Evolutionary conservation across 2,329 filamentous ascomycete genomes (phyloP), one percentile per base, ranked within the genome.

Genomic region (Exophiala xenobiotica): DNA sequence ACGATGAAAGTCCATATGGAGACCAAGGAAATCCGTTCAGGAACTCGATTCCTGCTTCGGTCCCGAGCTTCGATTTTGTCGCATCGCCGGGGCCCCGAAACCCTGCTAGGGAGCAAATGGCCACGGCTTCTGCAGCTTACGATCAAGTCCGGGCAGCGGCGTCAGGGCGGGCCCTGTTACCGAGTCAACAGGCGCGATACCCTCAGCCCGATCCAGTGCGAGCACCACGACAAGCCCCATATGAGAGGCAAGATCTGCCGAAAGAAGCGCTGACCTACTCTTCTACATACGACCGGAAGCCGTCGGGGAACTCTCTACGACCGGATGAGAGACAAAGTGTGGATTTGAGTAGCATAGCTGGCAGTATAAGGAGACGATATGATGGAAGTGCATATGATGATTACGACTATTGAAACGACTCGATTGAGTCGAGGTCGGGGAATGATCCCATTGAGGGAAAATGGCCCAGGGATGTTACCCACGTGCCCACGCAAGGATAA

Each of bases 161-260:
- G 20, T 55, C 52, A 39, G 65, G 62, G 16, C 61, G 58, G 23
- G 67, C 66, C 16, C 60, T 65, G 8, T 61, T 68, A 24, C 63
- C 67, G 26, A 67, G 62, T 46, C 66, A 67, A 40, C 64, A 69
- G 49, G 52, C 57, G 26, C 61, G 60, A 31, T 61, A 64, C 43
- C 43, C 55, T 4, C 55, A 46, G 12, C 46, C 40, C 12, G 37
- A 40, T 31, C 38, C 42, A 9, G 14, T 24, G 31, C 41, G 44
- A 27, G 22, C 20, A n/a, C 20, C 44, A 11, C 49, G 54, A 22
- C 38, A 55, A 18, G 35, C 41, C 9, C 46, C 48, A 7, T 53
- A 57, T 12, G 56, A 59, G 42, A 37, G 47, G 19, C 29, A 37
- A 18, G 53, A 57, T 20, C 26, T 53, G 16, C 52, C 55, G 4